Evolutionary conservation across 2,329 filamentous ascomycete genomes (phyloP), one percentile per base, ranked within the genome.

Genomic region (Zopfia rhizophila): DNA sequence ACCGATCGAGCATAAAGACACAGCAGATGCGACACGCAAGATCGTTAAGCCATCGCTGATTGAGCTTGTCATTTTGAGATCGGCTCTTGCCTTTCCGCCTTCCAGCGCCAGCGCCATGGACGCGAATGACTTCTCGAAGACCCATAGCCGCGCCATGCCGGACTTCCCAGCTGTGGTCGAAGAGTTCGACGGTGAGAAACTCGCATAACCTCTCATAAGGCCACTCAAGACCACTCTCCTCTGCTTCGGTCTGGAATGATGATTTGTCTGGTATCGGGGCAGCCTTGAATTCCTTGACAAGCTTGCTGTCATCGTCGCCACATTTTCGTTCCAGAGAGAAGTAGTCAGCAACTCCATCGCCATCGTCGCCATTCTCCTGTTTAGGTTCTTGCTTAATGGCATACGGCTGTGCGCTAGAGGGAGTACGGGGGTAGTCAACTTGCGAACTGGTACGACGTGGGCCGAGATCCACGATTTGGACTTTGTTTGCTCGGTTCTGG

Each of bases 91-190:
- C 87, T 50, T 81, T 84, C 45, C 85, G 69, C 39, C 93, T 86
- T 25, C 94, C 95, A 45, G 94, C 93, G 45, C 93, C 94, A 38
- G 79, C 84, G 30, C 94, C 94, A 65, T 99, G 94, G n/a, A 91
- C 89, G 51, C 93, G 86, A 38, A 97, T 81, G 13, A 99, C 85
- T 72, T 99, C 94, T 63, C 94, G 85, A 25, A 99, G 78, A 8
- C 91, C 94, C 87, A 99, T 94, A 11, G 94, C 92, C 44, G 95
- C 94, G 62, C 94, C 94, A 69, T 99, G 94, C 12, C 94, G 88
- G 6, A 92, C 91, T 72, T 99, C 94, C 95, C 94, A 99, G 35
- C 88, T 87, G 3, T 89, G 79, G 66, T 99, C 93, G 60, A 99
- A 97, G 1, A 99, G 80, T 66, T 99, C 94, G 23, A 97, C 82